Evolutionary conservation across 2,329 filamentous ascomycete species (phyloP), one percentile per base, ranked within the genome.

Genomic region (Colletotrichum viniferum): DNA sequence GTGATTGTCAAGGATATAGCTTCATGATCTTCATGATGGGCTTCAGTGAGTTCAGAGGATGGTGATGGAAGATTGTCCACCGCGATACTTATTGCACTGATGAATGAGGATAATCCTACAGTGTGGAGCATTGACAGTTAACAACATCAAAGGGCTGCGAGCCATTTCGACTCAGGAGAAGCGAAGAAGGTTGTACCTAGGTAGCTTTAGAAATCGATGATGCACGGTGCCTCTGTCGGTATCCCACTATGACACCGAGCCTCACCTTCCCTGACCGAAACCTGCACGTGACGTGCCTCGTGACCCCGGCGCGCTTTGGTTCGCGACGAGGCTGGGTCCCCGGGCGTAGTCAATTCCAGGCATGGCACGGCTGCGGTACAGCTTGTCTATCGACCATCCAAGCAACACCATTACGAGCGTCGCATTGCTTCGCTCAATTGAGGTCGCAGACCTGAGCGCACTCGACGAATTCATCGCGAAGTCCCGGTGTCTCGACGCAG

Each of bases 281-380:
- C 1, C 1, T 4, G 9, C 72, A 74, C 34, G 69, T 75, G 73
- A 68, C 3, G 5, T 7, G 0, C 5, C 62, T 1, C 43, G 26
- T 68, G 43, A 72, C 21, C 1, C 2, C 7, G 7, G 18, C 48
- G 38, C 60, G 48, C 7, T 38, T 18, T 63, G 61, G 21, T 69
- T 67, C 74, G 71, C 70, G 73, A 74, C 71, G 48, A 74, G 70
- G 71, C 64, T 70, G 26, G 71, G 60, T 48, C 63, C 26, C 32
- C 24, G 5, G 3, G 69, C 58, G 62, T 36, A 74, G 68, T 62
- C 73, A 73, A 73, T 64, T 58, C 71, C 26, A 36, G 56, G 62
- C 62, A 55, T 24, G 24, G 34, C 18, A 61, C 64, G 43, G 56
- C 69, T 63, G 62, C 34, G 30, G 28, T 69, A 52, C 56, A 68